phyloP scores from a whole-genome alignment of 768 basidiomycete species.

The Mycena leptocephala region DNA sequence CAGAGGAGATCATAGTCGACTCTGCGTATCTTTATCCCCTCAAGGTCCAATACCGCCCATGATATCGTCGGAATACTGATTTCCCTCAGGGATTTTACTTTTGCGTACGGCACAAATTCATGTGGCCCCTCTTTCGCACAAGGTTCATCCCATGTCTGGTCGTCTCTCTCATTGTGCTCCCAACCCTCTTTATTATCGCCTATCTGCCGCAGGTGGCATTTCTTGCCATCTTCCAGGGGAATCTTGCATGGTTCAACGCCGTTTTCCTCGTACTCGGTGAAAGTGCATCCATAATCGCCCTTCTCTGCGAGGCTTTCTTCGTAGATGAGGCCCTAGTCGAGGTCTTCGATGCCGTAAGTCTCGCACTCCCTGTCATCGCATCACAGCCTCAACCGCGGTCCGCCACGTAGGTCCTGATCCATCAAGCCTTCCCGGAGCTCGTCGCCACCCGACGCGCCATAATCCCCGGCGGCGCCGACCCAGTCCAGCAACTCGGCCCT shows the following conservation, averaged over 20 bases:
- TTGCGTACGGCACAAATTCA: not conserved
- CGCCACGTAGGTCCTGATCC: slow-evolving; percentile 21
- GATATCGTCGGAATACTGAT: slow-evolving; percentile 1
- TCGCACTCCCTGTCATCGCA: not conserved
- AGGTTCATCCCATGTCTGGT: too few relatives aligned
- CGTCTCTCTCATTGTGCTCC: too few relatives aligned
- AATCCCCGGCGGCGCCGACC: slow-evolving; percentile 18
- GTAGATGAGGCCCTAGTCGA: slow-evolving; percentile 28
- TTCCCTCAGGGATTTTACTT: not conserved
- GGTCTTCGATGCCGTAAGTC: slow-evolving; percentile 27
- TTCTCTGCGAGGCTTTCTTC: slow-evolving; percentile 32
- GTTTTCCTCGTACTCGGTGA: slow-evolving; percentile 31
- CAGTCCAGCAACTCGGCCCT: slow-evolving; percentile 25
- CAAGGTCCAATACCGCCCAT: slow-evolving; percentile 14
- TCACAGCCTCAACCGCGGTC: not conserved
- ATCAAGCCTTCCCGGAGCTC: slow-evolving; percentile 22
- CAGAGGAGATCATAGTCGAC: slow-evolving; percentile 13
- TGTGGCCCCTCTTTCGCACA: too few relatives aligned
- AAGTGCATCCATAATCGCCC: slow-evolving; percentile 26
- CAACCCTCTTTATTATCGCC: too few relatives aligned
- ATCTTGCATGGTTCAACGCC: slow-evolving; percentile 61
- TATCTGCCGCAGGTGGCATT: too few relatives aligned
- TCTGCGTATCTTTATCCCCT: slow-evolving; percentile 24
- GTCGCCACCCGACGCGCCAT: slow-evolving; percentile 18
- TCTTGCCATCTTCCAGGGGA: slow-evolving; percentile 66